Percentiles rank a stretch among this genome's conserved stretches.
phyloP scores from a whole-genome alignment of 2,329 filamentous ascomycete species.

The Immersiporthe knoxdaviesiana region DNA sequence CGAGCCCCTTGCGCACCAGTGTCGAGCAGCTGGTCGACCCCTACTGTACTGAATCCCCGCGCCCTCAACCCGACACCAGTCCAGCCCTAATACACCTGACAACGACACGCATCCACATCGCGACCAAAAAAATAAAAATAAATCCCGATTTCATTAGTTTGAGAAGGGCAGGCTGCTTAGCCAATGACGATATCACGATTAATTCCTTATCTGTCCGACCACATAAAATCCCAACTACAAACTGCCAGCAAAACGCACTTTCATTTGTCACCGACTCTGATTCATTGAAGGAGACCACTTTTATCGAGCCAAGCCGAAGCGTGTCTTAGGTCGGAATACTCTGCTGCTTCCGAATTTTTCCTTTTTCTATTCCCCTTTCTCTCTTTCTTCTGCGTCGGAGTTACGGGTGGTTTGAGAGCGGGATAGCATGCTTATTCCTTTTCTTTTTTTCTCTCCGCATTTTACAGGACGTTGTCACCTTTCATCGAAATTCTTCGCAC shows the following conservation, averaged over 20 bases:
- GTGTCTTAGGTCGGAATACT: conserved; percentile 1
- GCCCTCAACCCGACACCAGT: neutral
- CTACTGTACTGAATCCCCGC: neutral
- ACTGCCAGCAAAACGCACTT: conserved; percentile 20
- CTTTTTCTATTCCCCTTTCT: neutral
- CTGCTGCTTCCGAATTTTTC: conserved; percentile 4
- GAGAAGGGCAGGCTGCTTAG: conserved; percentile 26
- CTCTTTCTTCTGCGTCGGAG: conserved; percentile 25
- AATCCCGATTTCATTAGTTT: conserved; percentile 16
- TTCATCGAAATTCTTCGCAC: conserved; percentile 15
- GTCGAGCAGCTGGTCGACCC: neutral
- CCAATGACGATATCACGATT: conserved; percentile 27
- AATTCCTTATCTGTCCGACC: conserved; percentile 7
- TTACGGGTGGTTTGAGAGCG: conserved; percentile 23
- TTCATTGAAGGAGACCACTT: conserved; percentile 12
- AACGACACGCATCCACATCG: neutral
- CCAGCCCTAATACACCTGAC: neutral
- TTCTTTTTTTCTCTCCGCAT: conserved; percentile 14
- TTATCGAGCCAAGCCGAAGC: conserved; percentile 6
- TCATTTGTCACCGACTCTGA: conserved; percentile 25
- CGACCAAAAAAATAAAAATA: neutral
- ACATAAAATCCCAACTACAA: conserved; percentile 19
- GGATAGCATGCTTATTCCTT: conserved; percentile 19
- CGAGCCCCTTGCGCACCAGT: neutral
- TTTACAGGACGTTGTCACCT: conserved; percentile 18